Base-by-base conservation (phyloP, 1,284 basidiomycete genomes). In the Uromyces viciae-fabae region DNA sequence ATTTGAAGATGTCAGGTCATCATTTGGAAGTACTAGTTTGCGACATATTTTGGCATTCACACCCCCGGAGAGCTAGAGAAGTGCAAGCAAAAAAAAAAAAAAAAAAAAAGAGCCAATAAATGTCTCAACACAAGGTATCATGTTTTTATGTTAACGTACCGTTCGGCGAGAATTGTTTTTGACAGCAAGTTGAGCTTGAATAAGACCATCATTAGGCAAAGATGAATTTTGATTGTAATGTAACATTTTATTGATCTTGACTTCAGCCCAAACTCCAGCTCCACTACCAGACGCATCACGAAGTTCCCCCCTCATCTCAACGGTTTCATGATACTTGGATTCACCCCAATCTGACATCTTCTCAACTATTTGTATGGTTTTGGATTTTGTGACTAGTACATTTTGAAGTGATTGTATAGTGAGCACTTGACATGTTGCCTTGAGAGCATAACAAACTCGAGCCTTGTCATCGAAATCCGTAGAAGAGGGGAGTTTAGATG, bases 391-490 rank as follows among this genome's bases (percentile, higher is more conserved):
- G 3, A 81, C 71, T 7, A 81, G 40, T 14, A 74, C 58, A 60
- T 74, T 73, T 38, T 83, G 81, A 19, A 81, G 83, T 9, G 81
- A 82, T 17, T 80, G 38, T 7, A 84, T 62, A 33, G 64, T 60
- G 38, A 77, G 77, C 3, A 82, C 83, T 25, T 81, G 78, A 40
- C 78, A 81, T 52, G 84, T 83, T 0, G 83, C 85, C 58, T 83
- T 82, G 15, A 85, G 82, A 19, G 82, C 82, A 76, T 84, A 85
- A 22, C 81, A 81, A 8, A 81, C 82, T 17, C 77, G 79, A 14
- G 83, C 85, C 60, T 83, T 83, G n/a, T 81, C 75, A 28, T 83
- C 83, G 72, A 85, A 84, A 5, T 81, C 33, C 40, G 79, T 83
- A 2, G 84, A 84, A 14, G 84, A 85, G 11, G 85, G 84, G 8